These are phyloP conservation scores for Dimargaris xerosporica DNA, from an alignment of 192 early-diverging fungal species.

Conservation along the genomic window DNA sequence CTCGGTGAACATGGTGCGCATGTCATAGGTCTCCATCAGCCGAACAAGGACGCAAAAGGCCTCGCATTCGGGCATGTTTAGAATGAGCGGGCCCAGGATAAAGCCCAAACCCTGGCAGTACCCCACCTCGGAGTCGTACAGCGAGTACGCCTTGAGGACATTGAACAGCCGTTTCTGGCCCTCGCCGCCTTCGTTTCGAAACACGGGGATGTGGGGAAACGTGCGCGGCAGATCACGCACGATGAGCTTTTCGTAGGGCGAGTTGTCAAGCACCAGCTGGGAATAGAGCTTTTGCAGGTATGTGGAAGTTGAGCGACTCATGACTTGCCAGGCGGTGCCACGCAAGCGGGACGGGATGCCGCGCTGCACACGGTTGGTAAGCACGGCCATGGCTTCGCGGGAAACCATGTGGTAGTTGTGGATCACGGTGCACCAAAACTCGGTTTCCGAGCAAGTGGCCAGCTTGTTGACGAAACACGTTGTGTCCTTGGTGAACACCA, in stretches of 20 bases:
- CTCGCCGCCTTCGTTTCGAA: slow-evolving; percentile 60
- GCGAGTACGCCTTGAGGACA: slow-evolving; percentile 80
- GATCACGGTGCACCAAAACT: slow-evolving; percentile 75
- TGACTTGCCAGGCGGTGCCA: slow-evolving; percentile 82
- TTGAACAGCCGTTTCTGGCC: slow-evolving; percentile 79
- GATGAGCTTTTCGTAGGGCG: slow-evolving; percentile 81
- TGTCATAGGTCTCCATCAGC: slow-evolving; percentile 84
- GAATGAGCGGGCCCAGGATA: slow-evolving; percentile 77
- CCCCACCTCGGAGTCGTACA: slow-evolving; percentile 89
- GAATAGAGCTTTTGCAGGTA: slow-evolving; percentile 68
- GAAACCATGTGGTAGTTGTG: slow-evolving; percentile 60
- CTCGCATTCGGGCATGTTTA: slow-evolving; percentile 91
- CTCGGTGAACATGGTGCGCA: slow-evolving; percentile 86
- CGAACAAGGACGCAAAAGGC: slow-evolving; percentile 90
- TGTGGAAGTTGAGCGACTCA: slow-evolving; percentile 67
- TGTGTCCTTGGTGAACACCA: no score
- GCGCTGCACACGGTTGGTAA: slow-evolving; percentile 52
- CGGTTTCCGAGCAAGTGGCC: slow-evolving; percentile 36
- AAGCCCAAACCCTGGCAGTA: slow-evolving; percentile 98
- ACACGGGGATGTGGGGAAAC: slow-evolving; percentile 79
- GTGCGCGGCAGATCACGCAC: slow-evolving; percentile 84
- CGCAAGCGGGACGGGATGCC: slow-evolving; percentile 75
- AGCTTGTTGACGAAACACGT: slow-evolving; percentile 12
- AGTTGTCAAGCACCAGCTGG: slow-evolving; percentile 53
- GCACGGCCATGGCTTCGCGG: slow-evolving; percentile 43